phyloP scores from a whole-genome alignment of 2,329 filamentous ascomycete species.

The Penicillium capsulatum region DNA sequence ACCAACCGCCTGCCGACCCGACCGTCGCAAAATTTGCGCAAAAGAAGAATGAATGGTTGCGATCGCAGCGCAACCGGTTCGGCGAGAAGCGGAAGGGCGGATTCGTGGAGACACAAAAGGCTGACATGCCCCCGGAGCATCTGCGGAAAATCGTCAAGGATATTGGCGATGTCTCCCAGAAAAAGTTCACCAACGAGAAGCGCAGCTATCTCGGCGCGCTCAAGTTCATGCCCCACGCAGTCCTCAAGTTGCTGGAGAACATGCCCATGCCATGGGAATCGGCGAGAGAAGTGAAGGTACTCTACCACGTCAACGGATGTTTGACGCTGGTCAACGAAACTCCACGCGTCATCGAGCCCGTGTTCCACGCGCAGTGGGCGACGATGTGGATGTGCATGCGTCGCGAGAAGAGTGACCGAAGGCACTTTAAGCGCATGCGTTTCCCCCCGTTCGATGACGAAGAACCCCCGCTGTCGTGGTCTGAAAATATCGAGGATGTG shows the following conservation, averaged over 20 bases:
- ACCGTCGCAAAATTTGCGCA: conserved; percentile 92
- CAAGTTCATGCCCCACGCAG: conserved; percentile 99
- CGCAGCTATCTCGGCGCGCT: conserved; percentile 93
- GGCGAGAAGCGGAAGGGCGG: conserved; percentile 95
- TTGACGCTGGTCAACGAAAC: conserved; percentile 95
- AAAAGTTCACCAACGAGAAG: conserved; percentile 99
- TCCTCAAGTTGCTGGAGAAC: conserved; percentile 94
- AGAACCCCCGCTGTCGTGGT: conserved; percentile 95
- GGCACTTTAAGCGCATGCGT: conserved; percentile 97
- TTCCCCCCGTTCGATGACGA: conserved; percentile 99
- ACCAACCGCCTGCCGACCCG: conserved; percentile 73
- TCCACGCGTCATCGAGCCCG: conserved; percentile 92
- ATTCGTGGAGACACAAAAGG: conserved; percentile 96
- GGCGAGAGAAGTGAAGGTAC: conserved; percentile 88
- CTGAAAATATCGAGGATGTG: conserved; percentile 97
- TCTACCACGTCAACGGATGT: conserved; percentile 98
- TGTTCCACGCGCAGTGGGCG: conserved; percentile 98
- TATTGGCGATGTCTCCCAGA: conserved; percentile 98
- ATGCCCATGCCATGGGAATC: conserved; percentile 99
- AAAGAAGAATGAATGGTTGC: conserved; percentile 99
- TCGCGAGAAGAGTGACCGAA: conserved; percentile 90
- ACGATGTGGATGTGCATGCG: conserved; percentile 99
- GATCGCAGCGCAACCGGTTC: conserved; percentile 84
- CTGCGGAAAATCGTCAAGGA: conserved; percentile 96
- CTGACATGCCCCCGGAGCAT: conserved; percentile 97